Base-by-base conservation (phyloP, 2,329 filamentous ascomycete species). In the Sporothrix inflata region DNA sequence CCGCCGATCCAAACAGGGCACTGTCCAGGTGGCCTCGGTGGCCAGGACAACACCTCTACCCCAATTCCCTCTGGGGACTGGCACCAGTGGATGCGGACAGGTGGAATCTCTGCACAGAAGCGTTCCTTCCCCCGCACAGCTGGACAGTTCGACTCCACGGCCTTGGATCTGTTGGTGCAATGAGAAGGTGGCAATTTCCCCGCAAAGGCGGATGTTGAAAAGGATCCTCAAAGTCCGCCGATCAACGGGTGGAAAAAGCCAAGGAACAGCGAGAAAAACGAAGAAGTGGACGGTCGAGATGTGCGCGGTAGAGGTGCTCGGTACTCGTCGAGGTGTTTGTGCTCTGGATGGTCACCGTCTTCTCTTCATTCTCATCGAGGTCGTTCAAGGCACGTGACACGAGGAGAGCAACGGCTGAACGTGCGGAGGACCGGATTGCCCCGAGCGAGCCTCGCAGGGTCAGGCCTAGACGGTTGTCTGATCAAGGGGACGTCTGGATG, bases 151-250 rank as follows among this genome's bases (percentile, higher is more conserved):
- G 53, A 14, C 53, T 57, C 53, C 53, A 34, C 27, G 9, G 12
- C 24, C 4, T 19, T 30, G 53, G 11, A 19, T 57, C 9, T 57
- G 16, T 30, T 57, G 27, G 21, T 34, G 53, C 24, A 57, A 34
- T 30, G 24, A 6, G 24, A 57, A 24, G 53, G 11, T 24, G 3
- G 51, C 24, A 57, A 34, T 30, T 57, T 57, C 53, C 53, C 53
- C 24, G 53, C 24, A 57, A 57, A 57, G 16, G 57, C 30, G 57
- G 57, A 61, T 40, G 30, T 40, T 61, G 57, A 19, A 21, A 57
- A 24, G 30, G 30, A 40, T 14, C 34, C 16, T 21, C 30, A 40
- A 8, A 38, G 57, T 61, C 57, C 57, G 34, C 57, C n/a, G 57
- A 61, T 61, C 57, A 8, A n/a, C 19, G 57, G 14, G 16, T 19